These are phyloP conservation scores for Stemphylium vesicarium DNA, from an alignment of 2,329 filamentous ascomycete species.

Conservation along the genomic window DNA sequence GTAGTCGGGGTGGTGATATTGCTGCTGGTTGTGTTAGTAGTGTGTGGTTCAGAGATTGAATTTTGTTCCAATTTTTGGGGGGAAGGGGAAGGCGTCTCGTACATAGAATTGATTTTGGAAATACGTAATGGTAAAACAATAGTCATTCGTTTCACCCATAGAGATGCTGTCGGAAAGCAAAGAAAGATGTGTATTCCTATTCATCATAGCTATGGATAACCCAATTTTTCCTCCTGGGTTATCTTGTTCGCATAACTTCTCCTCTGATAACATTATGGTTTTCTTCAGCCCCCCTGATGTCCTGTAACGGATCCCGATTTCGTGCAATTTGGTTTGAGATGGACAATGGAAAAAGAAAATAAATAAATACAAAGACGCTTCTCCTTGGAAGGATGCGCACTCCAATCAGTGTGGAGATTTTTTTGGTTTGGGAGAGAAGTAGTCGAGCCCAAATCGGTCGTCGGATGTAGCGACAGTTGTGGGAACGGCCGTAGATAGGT, in stretches of 20 bases:
- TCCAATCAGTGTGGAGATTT: neutral
- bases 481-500: constrained; percentile 1
- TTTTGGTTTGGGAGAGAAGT: neutral
- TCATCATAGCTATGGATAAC: neutral
- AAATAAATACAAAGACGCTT: neutral
- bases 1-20: neutral
- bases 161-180: neutral
- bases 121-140: too few relatives aligned
- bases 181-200: neutral
- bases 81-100: too few relatives aligned
- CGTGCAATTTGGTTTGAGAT: constrained; percentile 7
- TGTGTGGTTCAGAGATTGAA: neutral
- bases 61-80: neutral
- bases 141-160: too few relatives aligned
- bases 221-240: neutral
- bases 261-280: neutral
- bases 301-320: neutral
- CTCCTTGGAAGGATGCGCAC: neutral
- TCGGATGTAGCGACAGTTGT: constrained; percentile 9
- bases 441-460: constrained; percentile 1
- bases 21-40: too few relatives aligned
- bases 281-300: neutral
- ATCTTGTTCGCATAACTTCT: too few relatives aligned
- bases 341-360: neutral
- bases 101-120: neutral